Percentiles rank a stretch among this genome's conserved stretches.
These are phyloP conservation scores for Pseudotsuga menziesii DNA, from an alignment of 75 land plant genomes.

Conservation along the genomic window DNA sequence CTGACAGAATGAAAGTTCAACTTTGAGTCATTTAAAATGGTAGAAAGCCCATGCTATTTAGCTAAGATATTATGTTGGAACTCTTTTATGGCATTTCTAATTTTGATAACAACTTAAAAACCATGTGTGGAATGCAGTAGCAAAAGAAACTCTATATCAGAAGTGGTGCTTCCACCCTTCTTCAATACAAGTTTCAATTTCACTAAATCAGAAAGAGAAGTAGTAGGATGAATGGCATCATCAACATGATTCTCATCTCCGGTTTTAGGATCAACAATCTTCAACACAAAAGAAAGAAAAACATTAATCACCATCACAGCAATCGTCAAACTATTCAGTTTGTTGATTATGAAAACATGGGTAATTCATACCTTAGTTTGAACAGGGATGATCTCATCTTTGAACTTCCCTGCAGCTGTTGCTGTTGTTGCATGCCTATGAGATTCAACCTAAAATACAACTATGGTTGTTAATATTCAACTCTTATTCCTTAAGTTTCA, in stretches of 20 bases:
- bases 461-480: background rate
- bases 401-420: conserved; percentile 82
- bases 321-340: background rate
- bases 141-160: conserved; percentile 39
- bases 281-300: background rate
- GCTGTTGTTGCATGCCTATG: conserved; percentile 87
- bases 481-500: background rate
- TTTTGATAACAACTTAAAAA: background rate
- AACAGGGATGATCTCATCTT: conserved; percentile 94
- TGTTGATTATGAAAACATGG: background rate
- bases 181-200: conserved; percentile 88
- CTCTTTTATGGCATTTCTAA: background rate
- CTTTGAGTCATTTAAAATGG: too few relatives aligned
- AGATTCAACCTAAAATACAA: conserved; percentile 52
- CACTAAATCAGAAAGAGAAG: conserved; percentile 60
- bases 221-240: conserved; percentile 80
- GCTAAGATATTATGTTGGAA: background rate
- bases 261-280: conserved; percentile 90
- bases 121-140: background rate
- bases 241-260: conserved; percentile 84
- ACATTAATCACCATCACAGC: background rate
- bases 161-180: conserved; percentile 89
- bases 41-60: background rate
- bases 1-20: too few relatives aligned
- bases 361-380: conserved; percentile 53